Conservation (phyloP, 2,329 filamentous ascomycete genomes). For the Tolypocladium capitatum region DNA sequence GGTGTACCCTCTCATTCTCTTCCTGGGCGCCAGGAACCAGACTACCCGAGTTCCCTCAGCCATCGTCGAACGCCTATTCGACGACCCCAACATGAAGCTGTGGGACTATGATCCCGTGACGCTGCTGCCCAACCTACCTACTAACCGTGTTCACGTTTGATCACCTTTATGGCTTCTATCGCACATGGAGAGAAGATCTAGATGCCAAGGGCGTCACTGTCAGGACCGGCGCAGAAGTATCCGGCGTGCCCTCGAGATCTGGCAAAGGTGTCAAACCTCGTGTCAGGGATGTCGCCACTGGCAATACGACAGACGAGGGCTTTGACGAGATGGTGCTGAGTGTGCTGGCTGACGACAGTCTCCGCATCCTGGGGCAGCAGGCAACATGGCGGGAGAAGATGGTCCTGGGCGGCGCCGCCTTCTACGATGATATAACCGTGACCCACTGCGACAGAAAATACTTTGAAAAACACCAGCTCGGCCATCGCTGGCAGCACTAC, state of each 20-base stretch:
- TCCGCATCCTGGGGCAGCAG: constrained; percentile 43
- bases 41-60: constrained; percentile 58
- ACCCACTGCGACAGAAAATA: constrained; percentile 54
- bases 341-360: constrained; percentile 50
- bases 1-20: constrained; percentile 57
- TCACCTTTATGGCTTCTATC: constrained; percentile 47
- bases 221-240: constrained; percentile 42
- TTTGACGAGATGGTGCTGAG: constrained; percentile 58
- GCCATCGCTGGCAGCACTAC: constrained; percentile 52
- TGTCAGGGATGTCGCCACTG: constrained; percentile 34
- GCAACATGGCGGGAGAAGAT: constrained; percentile 48
- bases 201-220: constrained; percentile 41
- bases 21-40: constrained; percentile 63
- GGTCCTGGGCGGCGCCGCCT: constrained; percentile 57
- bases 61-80: constrained; percentile 48
- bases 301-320: constrained; percentile 36
- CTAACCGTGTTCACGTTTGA: constrained; percentile 56
- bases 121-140: constrained; percentile 44
- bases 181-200: constrained; percentile 42
- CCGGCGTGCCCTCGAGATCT: constrained; percentile 35
- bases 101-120: constrained; percentile 45
- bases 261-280: constrained; percentile 38
- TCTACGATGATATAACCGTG: constrained; percentile 58
- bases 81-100: constrained; percentile 44
- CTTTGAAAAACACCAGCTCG: constrained; percentile 52